Percentiles rank a stretch among this genome's conserved stretches.
phyloP scores from a whole-genome alignment of 208 protist genomes.

The Acanthamoeba triangularis region DNA sequence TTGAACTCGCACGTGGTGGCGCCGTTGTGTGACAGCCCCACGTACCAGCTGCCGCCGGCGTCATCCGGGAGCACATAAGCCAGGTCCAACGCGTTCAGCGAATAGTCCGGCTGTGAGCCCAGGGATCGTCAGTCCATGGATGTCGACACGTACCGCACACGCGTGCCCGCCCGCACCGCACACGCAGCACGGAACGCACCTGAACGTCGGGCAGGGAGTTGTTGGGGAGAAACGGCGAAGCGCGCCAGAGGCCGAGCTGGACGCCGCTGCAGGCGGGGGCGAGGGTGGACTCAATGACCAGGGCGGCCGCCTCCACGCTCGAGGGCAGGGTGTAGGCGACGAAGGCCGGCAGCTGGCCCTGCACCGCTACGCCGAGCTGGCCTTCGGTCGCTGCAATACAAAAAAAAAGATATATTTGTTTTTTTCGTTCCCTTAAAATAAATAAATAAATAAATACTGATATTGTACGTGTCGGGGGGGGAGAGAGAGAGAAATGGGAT shows the following conservation, averaged over 20 bases:
- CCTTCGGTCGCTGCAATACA: background rate
- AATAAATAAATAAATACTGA: no score
- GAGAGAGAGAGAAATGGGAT: no score
- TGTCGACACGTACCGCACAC: no score
- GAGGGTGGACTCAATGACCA: background rate
- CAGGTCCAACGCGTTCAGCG: background rate
- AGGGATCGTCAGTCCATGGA: no score
- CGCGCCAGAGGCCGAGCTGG: conserved; percentile 1
- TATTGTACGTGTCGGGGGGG: no score
- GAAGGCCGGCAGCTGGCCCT: background rate
- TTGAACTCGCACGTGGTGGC: background rate
- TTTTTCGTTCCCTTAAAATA: no score
- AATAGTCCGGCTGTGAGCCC: background rate
- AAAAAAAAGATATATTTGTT: no score
- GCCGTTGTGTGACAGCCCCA: background rate
- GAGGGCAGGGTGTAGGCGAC: background rate
- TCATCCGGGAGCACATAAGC: background rate
- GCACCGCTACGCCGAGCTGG: background rate
- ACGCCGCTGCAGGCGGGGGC: background rate
- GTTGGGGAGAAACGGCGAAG: background rate
- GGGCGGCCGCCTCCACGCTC: background rate
- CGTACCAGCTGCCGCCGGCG: conserved; percentile 12
- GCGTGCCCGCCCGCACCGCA: no score
- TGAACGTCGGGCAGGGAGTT: conserved; percentile 13
- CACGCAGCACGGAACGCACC: background rate